phyloP scores from a whole-genome alignment of 371 early-diverging fungal genomes.

The Umbelopsis sp. region DNA sequence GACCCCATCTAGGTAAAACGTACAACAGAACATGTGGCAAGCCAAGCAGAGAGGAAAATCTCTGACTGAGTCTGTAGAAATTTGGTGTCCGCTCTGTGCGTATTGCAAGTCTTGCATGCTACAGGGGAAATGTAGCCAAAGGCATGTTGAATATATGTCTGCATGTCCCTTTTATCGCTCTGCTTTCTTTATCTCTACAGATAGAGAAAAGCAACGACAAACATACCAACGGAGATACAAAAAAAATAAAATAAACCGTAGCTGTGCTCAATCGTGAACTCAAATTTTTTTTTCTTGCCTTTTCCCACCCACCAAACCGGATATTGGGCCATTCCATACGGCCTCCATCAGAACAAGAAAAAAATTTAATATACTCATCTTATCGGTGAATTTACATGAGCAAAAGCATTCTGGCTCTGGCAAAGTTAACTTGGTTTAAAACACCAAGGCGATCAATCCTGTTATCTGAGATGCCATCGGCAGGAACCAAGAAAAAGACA shows the following conservation, averaged over 20 bases:
- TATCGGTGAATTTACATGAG: not conserved
- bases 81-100: no score
- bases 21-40: not conserved
- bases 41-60: not conserved
- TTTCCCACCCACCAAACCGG: not conserved
- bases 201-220: not conserved
- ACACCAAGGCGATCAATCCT: not conserved
- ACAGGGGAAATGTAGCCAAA: no score
- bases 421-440: not conserved
- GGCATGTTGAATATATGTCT: no score
- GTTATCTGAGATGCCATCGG: not conserved
- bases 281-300: constrained; percentile 4
- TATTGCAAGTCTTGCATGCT: no score
- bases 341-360: not conserved
- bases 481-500: not conserved
- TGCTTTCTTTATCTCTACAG: not conserved
- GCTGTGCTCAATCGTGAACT: not conserved
- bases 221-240: constrained; percentile 1
- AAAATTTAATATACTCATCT: not conserved
- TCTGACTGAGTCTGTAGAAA: no score
- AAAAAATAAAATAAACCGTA: not conserved
- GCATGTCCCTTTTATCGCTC: not conserved
- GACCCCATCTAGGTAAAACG: not conserved
- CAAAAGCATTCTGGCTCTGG: not conserved
- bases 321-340: not conserved